Percentiles rank a stretch among this genome's conserved stretches.
Conservation (phyloP, 768 basidiomycete genomes). For the Psilocybe sp. region DNA sequence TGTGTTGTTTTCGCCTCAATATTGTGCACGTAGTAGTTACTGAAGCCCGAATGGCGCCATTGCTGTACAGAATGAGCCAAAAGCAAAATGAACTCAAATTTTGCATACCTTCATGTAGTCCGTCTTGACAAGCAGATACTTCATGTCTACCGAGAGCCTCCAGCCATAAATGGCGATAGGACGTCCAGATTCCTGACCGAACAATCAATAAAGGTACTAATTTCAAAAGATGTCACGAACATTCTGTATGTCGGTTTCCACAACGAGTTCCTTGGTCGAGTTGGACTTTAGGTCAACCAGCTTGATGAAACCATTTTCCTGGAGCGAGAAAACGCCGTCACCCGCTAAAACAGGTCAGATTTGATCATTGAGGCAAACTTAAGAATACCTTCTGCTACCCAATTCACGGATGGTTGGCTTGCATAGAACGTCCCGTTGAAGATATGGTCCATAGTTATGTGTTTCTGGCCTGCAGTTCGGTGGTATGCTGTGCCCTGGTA, state of each 20-base stretch:
- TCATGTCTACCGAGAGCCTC: conserved; percentile 90
- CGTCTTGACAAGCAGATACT: conserved; percentile 80
- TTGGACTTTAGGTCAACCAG: conserved; percentile 82
- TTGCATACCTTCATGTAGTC: conserved; percentile 63
- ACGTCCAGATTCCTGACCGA: conserved; percentile 50
- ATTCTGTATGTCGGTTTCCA: conserved; percentile 56
- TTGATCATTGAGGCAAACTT: neutral
- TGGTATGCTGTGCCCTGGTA: conserved; percentile 56
- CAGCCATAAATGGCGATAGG: conserved; percentile 54
- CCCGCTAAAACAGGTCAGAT: conserved; percentile 56
- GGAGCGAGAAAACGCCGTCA: conserved; percentile 85
- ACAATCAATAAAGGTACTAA: conserved; percentile 3
- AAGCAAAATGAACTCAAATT: neutral
- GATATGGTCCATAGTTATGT: conserved; percentile 84
- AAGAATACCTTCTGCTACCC: conserved; percentile 87
- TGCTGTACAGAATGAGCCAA: conserved; percentile 46
- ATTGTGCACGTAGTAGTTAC: conserved; percentile 92
- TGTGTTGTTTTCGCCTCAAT: conserved; percentile 65
- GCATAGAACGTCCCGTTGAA: conserved; percentile 87
- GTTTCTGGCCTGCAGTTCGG: conserved; percentile 51
- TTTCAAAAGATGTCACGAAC: conserved; percentile 34
- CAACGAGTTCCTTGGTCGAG: conserved; percentile 58
- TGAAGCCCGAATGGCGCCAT: conserved; percentile 91
- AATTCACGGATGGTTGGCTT: conserved; percentile 51
- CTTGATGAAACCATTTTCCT: conserved; percentile 60